Base-by-base conservation (phyloP, 345 rosid species). In the Carallia pectinifolia region DNA sequence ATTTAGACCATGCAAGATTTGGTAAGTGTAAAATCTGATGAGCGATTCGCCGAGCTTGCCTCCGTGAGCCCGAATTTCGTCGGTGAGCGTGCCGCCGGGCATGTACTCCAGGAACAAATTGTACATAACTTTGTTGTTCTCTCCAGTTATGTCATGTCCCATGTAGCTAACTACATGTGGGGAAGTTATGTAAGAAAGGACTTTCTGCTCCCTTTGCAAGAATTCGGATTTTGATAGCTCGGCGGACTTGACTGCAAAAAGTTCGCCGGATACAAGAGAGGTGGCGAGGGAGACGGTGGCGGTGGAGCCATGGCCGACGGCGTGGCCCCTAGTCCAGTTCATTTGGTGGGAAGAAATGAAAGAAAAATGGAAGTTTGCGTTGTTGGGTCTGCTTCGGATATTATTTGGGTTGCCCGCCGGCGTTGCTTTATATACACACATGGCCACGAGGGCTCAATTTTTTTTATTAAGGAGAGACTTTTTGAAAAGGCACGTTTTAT, bases 281-380 rank as follows among this genome's bases (percentile, higher is more conserved):
- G 84, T 72, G 73, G 90, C 92, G 59, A 83, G 61, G 77, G 79
- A 86, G 62, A 92, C 97, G 79, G 88, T 76, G 80, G 97, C 97
- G 1, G 96, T 80, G 33, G 96, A 87, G 83, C 97, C 93, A 33
- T 68, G 84, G 81, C 97, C 96, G 61, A 89, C 71, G 74, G 79
- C 59, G 69, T 62, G 83, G 67, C 96, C 90, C 79, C 90, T 84
- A 23, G 84, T 88, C 96, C 97, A 91, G 67, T 76, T 82, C 93
- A 86, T 90, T 66, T 66, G 40, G 18, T 36, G 38, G 64, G 63
- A 15, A 7, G 16, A 58, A 16, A 23, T 3, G 6, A 9, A 30
- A 56, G 31, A 2, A 30, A 19, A 53, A 56, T 27, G 60, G 60
- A 27, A 9, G 33, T 5, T 23, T 27, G 60, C 50, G 2, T 44